Evolutionary conservation across 2,329 filamentous ascomycete genomes (phyloP), one percentile per base, ranked within the genome.

Genomic region (Aspergillus pseudonomiae): DNA sequence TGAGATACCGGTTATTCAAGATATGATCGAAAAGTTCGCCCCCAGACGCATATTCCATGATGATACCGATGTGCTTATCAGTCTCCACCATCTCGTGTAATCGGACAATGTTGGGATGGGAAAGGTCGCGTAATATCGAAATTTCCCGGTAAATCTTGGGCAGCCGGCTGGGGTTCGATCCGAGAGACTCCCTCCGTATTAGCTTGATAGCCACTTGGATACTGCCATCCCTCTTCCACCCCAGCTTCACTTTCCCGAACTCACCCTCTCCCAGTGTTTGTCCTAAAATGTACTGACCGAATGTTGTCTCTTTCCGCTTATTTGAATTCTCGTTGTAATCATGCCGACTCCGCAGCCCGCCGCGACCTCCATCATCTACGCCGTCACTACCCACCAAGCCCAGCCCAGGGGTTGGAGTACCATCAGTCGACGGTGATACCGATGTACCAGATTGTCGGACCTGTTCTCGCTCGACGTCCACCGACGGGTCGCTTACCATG

Each of bases 71-170:
- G 72, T 98, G 93, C 68, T 93, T 88, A 74, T 98, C 94, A 0
- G 95, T 98, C 79, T 98, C 94, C 34, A 97, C 94, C 92, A 99
- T 98, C 80, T 99, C 96, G 79, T 98, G 94, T 58, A 99, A 83
- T 65, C 92, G 90, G 59, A 99, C 95, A 76, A 99, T 99, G 77
- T 99, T 99, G 24, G 94, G 94, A 78, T 99, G 95, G 46, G 94
- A 91, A 52, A 96, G 89, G 70, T 90, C 92, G 64, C 88, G 87
- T 57, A 99, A 83, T 72, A 99, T 99, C 50, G 92, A 88, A 65
- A 99, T 97, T 79, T 99, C 95, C 66, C 95, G 93, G 81, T 97
- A 94, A 72, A 99, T 99, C 82, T 99, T 99, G 74, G 93, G 92
- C 65, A 99, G 84, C 57, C 95, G 89, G 63, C 89, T 93, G 4